These are phyloP conservation scores for Aspergillus cavernicola DNA, from an alignment of 495 filamentous ascomycete species.

Conservation along the genomic window DNA sequence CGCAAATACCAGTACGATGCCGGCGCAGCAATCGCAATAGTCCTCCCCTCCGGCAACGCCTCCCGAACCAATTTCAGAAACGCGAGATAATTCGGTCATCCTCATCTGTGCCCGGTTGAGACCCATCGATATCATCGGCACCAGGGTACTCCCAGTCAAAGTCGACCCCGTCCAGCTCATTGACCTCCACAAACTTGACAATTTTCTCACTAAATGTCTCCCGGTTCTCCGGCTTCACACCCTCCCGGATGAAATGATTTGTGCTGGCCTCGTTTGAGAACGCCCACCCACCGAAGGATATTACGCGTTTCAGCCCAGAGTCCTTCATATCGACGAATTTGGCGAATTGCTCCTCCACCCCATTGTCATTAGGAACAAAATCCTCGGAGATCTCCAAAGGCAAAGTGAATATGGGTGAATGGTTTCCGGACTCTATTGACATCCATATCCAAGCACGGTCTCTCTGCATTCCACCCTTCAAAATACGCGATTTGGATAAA, in stretches of 20 bases:
- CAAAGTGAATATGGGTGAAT: constrained; percentile 40
- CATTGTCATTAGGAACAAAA: constrained; percentile 22
- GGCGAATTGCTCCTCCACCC: neutral
- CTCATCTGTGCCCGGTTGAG: neutral
- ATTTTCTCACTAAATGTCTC: neutral
- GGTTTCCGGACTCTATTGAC: constrained; percentile 17
- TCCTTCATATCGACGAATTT: too few relatives aligned
- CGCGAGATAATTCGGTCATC: neutral
- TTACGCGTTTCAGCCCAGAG: constrained; percentile 20
- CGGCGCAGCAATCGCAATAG: neutral
- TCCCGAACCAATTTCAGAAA: neutral
- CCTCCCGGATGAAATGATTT: neutral
- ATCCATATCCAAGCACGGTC: constrained; percentile 18
- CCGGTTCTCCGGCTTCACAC: neutral
- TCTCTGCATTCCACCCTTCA: neutral
- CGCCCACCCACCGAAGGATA: neutral
- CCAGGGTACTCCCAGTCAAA: neutral
- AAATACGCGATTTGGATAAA: neutral
- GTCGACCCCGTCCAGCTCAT: neutral
- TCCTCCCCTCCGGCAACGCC: neutral
- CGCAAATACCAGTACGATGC: neutral
- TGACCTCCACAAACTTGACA: neutral
- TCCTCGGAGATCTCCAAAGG: constrained; percentile 33
- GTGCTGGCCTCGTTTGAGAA: neutral
- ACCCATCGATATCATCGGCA: neutral